Evolutionary conservation across 2,329 filamentous ascomycete genomes (phyloP).

Genomic region (Coniochaeta sp.): DNA sequence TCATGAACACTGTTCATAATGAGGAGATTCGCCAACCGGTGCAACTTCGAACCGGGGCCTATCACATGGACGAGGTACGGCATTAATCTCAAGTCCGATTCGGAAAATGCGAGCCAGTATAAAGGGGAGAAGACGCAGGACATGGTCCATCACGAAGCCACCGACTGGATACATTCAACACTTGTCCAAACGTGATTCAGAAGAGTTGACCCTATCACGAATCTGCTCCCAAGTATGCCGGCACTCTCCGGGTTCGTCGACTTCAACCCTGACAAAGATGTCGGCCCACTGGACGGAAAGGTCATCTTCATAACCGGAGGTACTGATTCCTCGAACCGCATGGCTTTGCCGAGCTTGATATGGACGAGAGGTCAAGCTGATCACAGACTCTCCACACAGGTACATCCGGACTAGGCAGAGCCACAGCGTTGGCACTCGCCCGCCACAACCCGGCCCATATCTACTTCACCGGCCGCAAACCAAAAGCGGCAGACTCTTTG

Average conservation of each 20-base stretch:
- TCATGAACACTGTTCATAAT: background rate
- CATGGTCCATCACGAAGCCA: background rate
- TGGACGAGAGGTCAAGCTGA: background rate
- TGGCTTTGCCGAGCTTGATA: background rate
- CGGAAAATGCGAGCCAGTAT: background rate
- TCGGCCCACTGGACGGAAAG: constrained; percentile 28
- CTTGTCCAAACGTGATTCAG: background rate
- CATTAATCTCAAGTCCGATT: background rate
- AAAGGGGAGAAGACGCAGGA: background rate
- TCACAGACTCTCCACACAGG: constrained; percentile 8
- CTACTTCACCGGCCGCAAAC: constrained; percentile 43
- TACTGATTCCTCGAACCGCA: constrained; percentile 6
- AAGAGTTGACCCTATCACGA: background rate
- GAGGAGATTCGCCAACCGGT: background rate
- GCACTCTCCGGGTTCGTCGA: constrained; percentile 10
- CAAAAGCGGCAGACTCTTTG: constrained; percentile 33
- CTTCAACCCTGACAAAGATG: constrained; percentile 25
- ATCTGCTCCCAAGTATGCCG: constrained; percentile 7
- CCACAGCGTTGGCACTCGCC: constrained; percentile 30
- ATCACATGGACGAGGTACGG: background rate
- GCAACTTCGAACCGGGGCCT: background rate
- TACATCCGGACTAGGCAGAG: constrained; percentile 34
- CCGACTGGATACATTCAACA: background rate
- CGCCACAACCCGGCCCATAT: constrained; percentile 40
- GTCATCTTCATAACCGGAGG: constrained; percentile 36